Conservation (phyloP, 768 basidiomycete genomes). For the Tephrocybe sp. region DNA sequence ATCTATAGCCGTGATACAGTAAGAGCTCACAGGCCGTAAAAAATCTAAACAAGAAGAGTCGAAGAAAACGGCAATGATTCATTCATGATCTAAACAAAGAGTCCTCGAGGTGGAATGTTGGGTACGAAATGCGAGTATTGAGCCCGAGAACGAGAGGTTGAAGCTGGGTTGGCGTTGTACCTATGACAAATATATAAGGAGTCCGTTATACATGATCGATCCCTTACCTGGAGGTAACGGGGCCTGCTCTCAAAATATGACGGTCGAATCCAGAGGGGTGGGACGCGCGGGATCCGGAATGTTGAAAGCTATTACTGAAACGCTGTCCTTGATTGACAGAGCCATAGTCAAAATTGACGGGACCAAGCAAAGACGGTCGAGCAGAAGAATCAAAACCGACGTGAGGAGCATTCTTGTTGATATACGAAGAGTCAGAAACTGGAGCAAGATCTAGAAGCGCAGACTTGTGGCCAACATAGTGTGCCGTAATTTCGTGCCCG, state of each 20-base stretch:
- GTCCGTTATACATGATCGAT: neutral
- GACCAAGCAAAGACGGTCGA: constrained; percentile 18
- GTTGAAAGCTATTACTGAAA: constrained; percentile 12
- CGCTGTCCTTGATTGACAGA: constrained; percentile 9
- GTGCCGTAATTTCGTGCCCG: constrained; percentile 36
- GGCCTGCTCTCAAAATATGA: constrained; percentile 7
- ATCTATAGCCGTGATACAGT: too few relatives aligned
- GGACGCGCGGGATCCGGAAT: constrained; percentile 15
- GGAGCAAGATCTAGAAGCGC: constrained; percentile 20
- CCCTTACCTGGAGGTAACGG: constrained; percentile 12
- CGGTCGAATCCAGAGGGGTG: constrained; percentile 15
- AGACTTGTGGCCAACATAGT: constrained; percentile 29
- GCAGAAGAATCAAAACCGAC: constrained; percentile 15
- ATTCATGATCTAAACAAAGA: constrained; percentile 6
- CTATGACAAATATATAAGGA: constrained; percentile 3
- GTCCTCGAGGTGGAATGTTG: constrained; percentile 3
- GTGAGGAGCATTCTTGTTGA: constrained; percentile 14
- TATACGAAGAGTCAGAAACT: constrained; percentile 12
- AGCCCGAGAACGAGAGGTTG: constrained; percentile 10
- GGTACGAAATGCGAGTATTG: constrained; percentile 1
- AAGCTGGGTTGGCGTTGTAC: constrained; percentile 5
- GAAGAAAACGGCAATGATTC: too few relatives aligned
- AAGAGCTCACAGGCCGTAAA: too few relatives aligned
- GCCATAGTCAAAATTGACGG: constrained; percentile 11
- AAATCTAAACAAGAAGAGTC: too few relatives aligned